These are phyloP conservation scores for Tylopilus sp. DNA, from an alignment of 1,284 basidiomycete species.

Conservation along the genomic window DNA sequence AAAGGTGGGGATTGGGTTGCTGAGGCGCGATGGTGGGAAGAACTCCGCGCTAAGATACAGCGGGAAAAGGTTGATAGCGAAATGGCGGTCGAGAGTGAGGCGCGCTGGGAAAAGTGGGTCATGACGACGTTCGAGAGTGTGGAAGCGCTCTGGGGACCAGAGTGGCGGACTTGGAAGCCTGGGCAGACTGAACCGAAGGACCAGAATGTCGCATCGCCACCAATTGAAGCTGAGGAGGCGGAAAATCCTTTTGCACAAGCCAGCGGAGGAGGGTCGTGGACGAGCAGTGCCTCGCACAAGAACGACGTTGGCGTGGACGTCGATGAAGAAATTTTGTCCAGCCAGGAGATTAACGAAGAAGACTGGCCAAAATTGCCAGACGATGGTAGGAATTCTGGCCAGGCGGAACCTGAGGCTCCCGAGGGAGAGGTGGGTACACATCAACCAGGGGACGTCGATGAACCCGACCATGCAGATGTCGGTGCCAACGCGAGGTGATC, in stretches of 20 bases:
- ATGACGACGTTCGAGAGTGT: constrained; percentile 88
- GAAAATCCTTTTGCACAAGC: constrained; percentile 29
- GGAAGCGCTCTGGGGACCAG: constrained; percentile 65
- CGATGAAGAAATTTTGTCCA: constrained; percentile 49
- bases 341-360: constrained; percentile 45
- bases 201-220: neutral
- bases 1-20: constrained; percentile 61
- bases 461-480: constrained; percentile 6
- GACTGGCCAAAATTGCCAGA: constrained; percentile 35
- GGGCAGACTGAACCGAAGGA: constrained; percentile 3
- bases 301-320: constrained; percentile 42
- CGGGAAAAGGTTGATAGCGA: constrained; percentile 36
- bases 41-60: constrained; percentile 53
- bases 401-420: constrained; percentile 26
- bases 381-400: constrained; percentile 26
- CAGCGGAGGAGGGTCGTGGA: constrained; percentile 16
- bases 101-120: constrained; percentile 57
- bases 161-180: constrained; percentile 56
- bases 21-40: constrained; percentile 67
- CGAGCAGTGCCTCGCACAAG: constrained; percentile 5
- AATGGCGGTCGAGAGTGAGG: constrained; percentile 27
- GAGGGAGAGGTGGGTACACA: constrained; percentile 25
- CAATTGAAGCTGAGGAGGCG: constrained; percentile 4
- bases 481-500: constrained; percentile 1
- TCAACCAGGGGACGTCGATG: constrained; percentile 29